Percentiles rank a stretch among this genome's conserved stretches.
Evolutionary conservation across 106 monocot genomes (phyloP).

Genomic region (Acanthochlamys bracteata): DNA sequence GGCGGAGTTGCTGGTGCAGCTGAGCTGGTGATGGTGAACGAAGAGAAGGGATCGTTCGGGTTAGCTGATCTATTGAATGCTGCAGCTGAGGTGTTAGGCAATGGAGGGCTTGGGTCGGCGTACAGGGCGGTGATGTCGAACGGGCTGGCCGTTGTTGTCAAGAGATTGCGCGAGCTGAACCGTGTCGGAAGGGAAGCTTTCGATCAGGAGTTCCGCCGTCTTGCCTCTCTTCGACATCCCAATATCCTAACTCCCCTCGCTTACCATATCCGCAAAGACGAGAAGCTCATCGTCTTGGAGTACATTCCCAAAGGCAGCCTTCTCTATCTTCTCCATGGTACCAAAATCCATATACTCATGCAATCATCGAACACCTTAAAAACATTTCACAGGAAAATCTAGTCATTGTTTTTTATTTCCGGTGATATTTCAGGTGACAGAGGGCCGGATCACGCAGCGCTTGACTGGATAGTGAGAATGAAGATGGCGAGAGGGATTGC

Average conservation of each 20-base stretch:
- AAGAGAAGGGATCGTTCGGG: constrained; percentile 26
- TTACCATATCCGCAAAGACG: constrained; percentile 55
- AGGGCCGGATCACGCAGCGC: constrained; percentile 27
- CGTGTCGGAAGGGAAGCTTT: constrained; percentile 29
- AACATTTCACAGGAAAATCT: not conserved
- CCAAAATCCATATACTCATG: not conserved
- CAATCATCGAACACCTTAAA: not conserved
- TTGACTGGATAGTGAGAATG: constrained; percentile 42
- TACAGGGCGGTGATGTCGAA: constrained; percentile 62
- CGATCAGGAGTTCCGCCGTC: constrained; percentile 33
- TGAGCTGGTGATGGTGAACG: constrained; percentile 40
- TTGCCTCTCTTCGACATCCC: constrained; percentile 41
- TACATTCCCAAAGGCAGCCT: constrained; percentile 50
- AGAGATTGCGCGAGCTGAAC: constrained; percentile 46
- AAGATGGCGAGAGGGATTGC: constrained; percentile 35
- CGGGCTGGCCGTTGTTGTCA: constrained; percentile 48
- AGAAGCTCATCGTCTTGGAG: constrained; percentile 61
- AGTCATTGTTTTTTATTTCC: not conserved
- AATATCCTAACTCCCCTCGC: constrained; percentile 52
- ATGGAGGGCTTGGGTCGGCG: constrained; percentile 42
- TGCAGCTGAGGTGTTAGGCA: constrained; percentile 60
- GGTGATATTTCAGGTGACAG: constrained; percentile 21
- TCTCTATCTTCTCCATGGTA: constrained; percentile 55
- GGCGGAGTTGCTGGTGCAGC: constrained; percentile 1
- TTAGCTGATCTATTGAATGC: constrained; percentile 62